Evolutionary conservation across 805 yeast genomes (phyloP).

Genomic region (Hanseniaspora occidentalis): DNA sequence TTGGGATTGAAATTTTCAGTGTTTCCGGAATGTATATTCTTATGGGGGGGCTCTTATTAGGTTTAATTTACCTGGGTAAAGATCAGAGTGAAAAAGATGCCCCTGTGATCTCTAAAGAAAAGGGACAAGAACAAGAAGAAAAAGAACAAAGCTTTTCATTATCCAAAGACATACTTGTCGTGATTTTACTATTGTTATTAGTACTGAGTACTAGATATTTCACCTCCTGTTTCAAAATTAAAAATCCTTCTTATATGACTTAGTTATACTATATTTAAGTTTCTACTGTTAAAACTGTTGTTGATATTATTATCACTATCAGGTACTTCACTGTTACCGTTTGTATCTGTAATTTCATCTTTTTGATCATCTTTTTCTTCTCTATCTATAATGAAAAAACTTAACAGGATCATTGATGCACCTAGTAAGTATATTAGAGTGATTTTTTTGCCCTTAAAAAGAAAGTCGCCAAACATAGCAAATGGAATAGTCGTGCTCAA

Average conservation of each 20-base stretch:
- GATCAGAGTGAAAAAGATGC: slow-evolving; percentile 5
- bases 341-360: no score
- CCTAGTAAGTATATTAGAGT: slow-evolving; percentile 60
- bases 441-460: slow-evolving; percentile 53
- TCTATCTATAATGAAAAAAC: slow-evolving; percentile 73
- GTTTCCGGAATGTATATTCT: slow-evolving; percentile 38
- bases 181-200: slow-evolving; percentile 10
- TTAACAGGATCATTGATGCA: slow-evolving; percentile 65
- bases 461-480: slow-evolving; percentile 82
- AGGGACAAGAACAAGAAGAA: not conserved
- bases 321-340: no score
- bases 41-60: slow-evolving; percentile 31
- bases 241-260: slow-evolving; percentile 20
- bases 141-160: no score
- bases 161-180: not conserved
- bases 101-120: slow-evolving; percentile 1
- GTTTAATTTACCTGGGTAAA: slow-evolving; percentile 29
- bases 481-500: slow-evolving; percentile 86
- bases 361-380: slow-evolving; percentile 54
- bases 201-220: slow-evolving; percentile 14
- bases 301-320: not conserved
- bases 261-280: slow-evolving; percentile 6
- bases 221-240: slow-evolving; percentile 16
- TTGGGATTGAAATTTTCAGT: slow-evolving; percentile 53
- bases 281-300: not conserved